A percentile compares a stretch with the other conserved stretches of the same genome.
These are phyloP conservation scores for Fraxinus dipetala DNA, from an alignment of 305 asterid genomes.

Conservation along the genomic window DNA sequence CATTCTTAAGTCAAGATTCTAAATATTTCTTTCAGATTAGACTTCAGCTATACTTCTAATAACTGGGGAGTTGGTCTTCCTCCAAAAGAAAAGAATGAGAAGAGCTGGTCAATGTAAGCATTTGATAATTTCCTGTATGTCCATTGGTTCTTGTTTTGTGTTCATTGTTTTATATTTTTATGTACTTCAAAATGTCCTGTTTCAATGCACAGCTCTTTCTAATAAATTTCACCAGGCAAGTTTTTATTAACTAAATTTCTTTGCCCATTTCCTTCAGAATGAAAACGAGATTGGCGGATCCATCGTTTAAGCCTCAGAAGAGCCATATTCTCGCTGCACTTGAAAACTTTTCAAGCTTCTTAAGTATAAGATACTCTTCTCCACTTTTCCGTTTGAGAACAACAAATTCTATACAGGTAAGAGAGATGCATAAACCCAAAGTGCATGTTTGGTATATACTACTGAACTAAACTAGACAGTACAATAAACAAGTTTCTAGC, in stretches of 20 bases:
- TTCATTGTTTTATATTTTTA: conserved; percentile 4
- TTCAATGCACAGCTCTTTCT: not conserved
- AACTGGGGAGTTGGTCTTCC: conserved; percentile 99
- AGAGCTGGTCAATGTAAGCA: conserved; percentile 79
- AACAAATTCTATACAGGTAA: conserved; percentile 70
- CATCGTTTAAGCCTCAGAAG: conserved; percentile 65
- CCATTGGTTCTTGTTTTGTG: not conserved
- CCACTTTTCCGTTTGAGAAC: conserved; percentile 84
- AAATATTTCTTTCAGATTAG: conserved; percentile 55
- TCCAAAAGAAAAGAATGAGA: conserved; percentile 82
- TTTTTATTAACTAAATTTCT: not conserved
- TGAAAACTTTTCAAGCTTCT: conserved; percentile 54
- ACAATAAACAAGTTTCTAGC: not conserved
- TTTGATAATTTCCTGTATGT: conserved; percentile 12
- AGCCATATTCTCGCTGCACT: conserved; percentile 77
- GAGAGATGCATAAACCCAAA: conserved; percentile 5
- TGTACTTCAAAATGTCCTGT: not conserved
- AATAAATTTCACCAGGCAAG: not conserved
- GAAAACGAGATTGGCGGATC: conserved; percentile 75
- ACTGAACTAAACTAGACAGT: not conserved
- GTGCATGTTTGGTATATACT: not conserved
- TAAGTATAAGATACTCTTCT: conserved; percentile 84
- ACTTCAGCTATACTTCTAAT: conserved; percentile 81
- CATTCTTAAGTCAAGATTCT: conserved; percentile 1
- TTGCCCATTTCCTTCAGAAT: conserved; percentile 44